phyloP scores from a whole-genome alignment of 2,329 filamentous ascomycete species.

The Graphilbum sp. region DNA sequence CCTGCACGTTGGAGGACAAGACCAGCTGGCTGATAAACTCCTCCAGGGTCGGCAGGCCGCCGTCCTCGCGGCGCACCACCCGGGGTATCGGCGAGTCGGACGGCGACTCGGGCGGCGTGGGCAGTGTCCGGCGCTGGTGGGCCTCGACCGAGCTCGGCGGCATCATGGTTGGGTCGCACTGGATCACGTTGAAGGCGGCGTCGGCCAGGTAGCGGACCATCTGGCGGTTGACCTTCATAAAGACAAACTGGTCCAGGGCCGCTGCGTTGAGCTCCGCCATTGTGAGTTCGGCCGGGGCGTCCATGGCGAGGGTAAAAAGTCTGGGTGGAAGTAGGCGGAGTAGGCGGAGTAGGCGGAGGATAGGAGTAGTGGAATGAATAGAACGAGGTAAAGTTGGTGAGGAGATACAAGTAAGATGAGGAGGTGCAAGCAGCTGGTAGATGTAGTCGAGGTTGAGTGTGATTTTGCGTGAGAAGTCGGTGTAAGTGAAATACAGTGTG shows the following conservation, averaged over 20 bases:
- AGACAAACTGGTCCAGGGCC: constrained; percentile 68
- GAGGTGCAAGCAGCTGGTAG: background rate
- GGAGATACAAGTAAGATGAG: background rate
- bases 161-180: constrained; percentile 52
- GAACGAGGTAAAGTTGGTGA: too few species aligned
- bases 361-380: too few species aligned
- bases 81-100: constrained; percentile 24
- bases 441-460: background rate
- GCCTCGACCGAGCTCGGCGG: constrained; percentile 20
- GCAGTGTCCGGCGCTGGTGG: constrained; percentile 13
- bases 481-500: background rate
- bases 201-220: constrained; percentile 67
- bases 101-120: constrained; percentile 29
- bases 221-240: constrained; percentile 53
- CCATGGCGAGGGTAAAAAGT: constrained; percentile 24
- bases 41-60: constrained; percentile 61
- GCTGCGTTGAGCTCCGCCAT: constrained; percentile 48
- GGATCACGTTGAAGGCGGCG: constrained; percentile 62
- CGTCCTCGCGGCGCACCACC: constrained; percentile 28
- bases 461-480: too few species aligned
- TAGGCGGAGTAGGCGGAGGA: too few species aligned
- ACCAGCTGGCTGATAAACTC: constrained; percentile 87
- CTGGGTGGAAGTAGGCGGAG: background rate
- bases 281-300: constrained; percentile 26
- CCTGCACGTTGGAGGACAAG: constrained; percentile 86